Conservation (phyloP, 768 basidiomycete species). For the Pisolithus albus region DNA sequence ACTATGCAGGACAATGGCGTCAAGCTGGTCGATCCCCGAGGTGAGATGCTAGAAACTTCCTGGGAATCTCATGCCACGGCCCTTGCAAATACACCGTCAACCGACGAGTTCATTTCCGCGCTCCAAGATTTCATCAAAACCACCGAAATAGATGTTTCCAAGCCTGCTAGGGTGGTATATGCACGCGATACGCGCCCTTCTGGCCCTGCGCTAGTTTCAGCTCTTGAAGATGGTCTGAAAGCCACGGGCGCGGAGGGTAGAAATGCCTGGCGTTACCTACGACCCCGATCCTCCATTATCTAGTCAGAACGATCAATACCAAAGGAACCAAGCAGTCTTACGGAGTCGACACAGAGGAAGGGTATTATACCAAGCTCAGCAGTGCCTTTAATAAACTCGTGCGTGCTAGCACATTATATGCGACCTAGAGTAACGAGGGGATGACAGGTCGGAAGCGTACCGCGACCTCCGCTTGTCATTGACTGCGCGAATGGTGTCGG, state of each 20-base stretch:
- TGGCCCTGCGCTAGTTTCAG: constrained; percentile 64
- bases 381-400: constrained; percentile 80
- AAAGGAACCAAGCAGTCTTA: constrained; percentile 71
- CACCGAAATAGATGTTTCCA: constrained; percentile 69
- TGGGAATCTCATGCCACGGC: constrained; percentile 89
- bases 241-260: constrained; percentile 63
- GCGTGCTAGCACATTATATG: constrained; percentile 25
- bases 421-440: constrained; percentile 4
- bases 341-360: constrained; percentile 74
- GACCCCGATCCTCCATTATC: constrained; percentile 93
- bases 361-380: constrained; percentile 79
- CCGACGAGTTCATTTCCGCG: constrained; percentile 62
- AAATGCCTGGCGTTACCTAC: constrained; percentile 83
- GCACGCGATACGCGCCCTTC: constrained; percentile 92
- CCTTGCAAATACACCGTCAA: constrained; percentile 76
- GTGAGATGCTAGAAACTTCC: constrained; percentile 92
- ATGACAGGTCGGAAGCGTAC: constrained; percentile 49
- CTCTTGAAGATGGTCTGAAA: constrained; percentile 77
- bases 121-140: constrained; percentile 56
- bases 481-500: constrained; percentile 99
- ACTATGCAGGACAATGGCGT: constrained; percentile 87
- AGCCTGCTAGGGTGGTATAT: constrained; percentile 80
- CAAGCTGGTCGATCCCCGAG: constrained; percentile 93
- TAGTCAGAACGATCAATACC: constrained; percentile 86
- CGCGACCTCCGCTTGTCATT: constrained; percentile 56